Evolutionary conservation across 345 rosid species (phyloP).

Genomic region (Syzygium jambos): DNA sequence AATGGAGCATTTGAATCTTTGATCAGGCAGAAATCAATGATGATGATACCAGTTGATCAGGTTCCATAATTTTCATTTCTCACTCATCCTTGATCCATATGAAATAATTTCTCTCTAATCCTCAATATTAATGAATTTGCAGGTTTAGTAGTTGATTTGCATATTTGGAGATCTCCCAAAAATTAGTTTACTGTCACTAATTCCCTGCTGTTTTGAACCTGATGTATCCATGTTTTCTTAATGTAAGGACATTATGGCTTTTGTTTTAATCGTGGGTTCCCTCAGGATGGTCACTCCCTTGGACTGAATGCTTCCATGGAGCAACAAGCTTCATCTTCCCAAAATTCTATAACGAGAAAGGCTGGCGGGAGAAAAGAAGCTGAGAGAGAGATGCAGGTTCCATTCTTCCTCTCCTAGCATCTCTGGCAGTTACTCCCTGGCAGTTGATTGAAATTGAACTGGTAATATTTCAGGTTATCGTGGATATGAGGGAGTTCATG

Average conservation of each 20-base stretch:
- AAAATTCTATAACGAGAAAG: conserved; percentile 77
- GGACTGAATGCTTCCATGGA: conserved; percentile 49
- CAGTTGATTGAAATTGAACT: not conserved
- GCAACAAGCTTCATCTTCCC: conserved; percentile 56
- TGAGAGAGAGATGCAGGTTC: conserved; percentile 89
- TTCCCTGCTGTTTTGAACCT: not conserved
- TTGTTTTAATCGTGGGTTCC: not conserved
- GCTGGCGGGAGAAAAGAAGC: conserved; percentile 91
- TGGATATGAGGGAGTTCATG: conserved; percentile 99
- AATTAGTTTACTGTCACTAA: not conserved
- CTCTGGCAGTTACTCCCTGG: not conserved
- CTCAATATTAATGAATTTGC: not conserved
- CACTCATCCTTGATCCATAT: not conserved
- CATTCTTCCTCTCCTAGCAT: conserved; percentile 1
- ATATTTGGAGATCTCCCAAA: not conserved
- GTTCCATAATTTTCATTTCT: conserved; percentile 20
- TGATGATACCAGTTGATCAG: conserved; percentile 98
- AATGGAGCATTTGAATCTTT: conserved; percentile 93
- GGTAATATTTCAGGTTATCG: conserved; percentile 53
- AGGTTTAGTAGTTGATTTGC: not conserved
- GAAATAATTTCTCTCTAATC: not conserved
- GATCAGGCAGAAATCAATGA: conserved; percentile 89
- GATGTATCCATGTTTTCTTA: not conserved
- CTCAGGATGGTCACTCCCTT: conserved; percentile 60
- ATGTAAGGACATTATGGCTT: not conserved